phyloP scores from a whole-genome alignment of 495 filamentous ascomycete species.

The Aspergillus funiculosus region DNA sequence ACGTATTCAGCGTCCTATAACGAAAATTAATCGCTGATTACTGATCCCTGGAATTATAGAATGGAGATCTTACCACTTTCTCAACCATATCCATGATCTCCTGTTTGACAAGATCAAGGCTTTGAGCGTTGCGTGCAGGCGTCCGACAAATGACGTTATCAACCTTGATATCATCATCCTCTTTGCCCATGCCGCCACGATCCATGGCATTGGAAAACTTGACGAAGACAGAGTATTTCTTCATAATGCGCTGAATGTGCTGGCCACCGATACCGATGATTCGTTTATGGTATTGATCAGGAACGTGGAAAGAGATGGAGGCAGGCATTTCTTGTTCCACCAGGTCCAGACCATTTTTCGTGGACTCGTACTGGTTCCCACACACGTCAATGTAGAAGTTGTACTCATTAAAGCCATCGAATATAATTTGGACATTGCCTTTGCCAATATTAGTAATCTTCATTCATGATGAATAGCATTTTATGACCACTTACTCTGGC shows the following conservation, averaged over 20 bases:
- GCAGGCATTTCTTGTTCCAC: slow-evolving; percentile 99
- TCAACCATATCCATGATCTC: slow-evolving; percentile 99
- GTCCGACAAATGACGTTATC: slow-evolving; percentile 99
- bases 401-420: slow-evolving; percentile 98
- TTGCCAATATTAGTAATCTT: not conserved
- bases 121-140: slow-evolving; percentile 92
- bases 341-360: slow-evolving; percentile 82
- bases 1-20: slow-evolving; percentile 87
- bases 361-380: slow-evolving; percentile 82
- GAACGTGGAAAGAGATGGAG: slow-evolving; percentile 97
- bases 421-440: slow-evolving; percentile 96
- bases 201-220: slow-evolving; percentile 99
- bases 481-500: slow-evolving; percentile 65
- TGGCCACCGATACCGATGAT: slow-evolving; percentile 98
- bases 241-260: slow-evolving; percentile 99
- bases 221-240: slow-evolving; percentile 99
- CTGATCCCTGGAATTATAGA: not conserved
- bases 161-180: slow-evolving; percentile 96
- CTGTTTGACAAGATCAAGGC: slow-evolving; percentile 92
- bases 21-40: slow-evolving; percentile 4
- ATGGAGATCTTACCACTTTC: slow-evolving; percentile 59
- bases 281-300: slow-evolving; percentile 99
- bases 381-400: slow-evolving; percentile 99
- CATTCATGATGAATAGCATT: not conserved
- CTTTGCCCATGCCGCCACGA: slow-evolving; percentile 84